These are phyloP conservation scores for Mediolabrus comicus DNA, from an alignment of 108 stramenopile genomes.

Conservation along the genomic window DNA sequence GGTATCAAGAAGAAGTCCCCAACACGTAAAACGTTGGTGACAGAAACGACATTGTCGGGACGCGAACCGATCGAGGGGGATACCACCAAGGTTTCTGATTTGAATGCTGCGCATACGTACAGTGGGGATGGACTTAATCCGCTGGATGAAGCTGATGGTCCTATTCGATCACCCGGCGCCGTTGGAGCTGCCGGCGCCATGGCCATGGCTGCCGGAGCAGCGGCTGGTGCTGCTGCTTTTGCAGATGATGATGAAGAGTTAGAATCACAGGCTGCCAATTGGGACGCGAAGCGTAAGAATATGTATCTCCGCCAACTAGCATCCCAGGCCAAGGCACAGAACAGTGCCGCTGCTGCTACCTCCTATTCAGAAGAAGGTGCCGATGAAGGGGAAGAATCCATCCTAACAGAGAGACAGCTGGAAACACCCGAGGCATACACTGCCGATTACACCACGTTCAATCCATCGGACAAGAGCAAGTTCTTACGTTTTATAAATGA, in stretches of 20 bases:
- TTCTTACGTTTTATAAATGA: slow-evolving; percentile 72
- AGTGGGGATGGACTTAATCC: background rate
- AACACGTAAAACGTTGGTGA: background rate
- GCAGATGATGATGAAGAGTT: slow-evolving; percentile 36
- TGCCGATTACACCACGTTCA: slow-evolving; percentile 63
- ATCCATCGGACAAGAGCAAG: slow-evolving; percentile 66
- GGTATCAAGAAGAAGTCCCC: slow-evolving; percentile 3
- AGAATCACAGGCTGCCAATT: slow-evolving; percentile 31
- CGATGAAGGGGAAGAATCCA: background rate
- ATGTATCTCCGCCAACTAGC: slow-evolving; percentile 54
- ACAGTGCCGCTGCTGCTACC: slow-evolving; percentile 2
- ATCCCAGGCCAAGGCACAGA: slow-evolving; percentile 57
- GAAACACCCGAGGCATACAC: slow-evolving; percentile 4
- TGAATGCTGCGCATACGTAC: background rate
- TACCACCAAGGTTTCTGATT: background rate
- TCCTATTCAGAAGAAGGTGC: background rate
- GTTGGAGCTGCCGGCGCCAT: background rate
- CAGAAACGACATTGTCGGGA: background rate
- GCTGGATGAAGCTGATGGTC: background rate
- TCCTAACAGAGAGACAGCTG: background rate
- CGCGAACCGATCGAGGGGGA: slow-evolving; percentile 19
- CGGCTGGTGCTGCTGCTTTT: background rate
- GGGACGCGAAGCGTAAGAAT: slow-evolving; percentile 41
- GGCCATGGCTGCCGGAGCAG: no score
- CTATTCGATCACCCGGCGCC: background rate